Evolutionary conservation across 257 asterid species (phyloP).

Genomic region (Scutellaria galericulata): DNA sequence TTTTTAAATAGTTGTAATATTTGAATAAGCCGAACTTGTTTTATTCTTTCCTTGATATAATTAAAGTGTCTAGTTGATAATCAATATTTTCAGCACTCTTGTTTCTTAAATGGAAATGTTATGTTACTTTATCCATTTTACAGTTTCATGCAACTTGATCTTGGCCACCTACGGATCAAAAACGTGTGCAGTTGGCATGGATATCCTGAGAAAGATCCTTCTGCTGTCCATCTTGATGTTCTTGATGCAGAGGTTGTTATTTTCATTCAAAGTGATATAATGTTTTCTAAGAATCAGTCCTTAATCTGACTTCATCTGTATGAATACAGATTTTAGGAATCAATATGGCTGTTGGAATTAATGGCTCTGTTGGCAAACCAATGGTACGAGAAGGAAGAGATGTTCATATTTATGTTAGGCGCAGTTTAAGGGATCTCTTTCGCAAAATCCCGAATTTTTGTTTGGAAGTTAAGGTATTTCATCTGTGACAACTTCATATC

Average conservation of each 20-base stretch:
- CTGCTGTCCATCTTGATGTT: conserved; percentile 96
- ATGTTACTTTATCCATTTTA: conserved; percentile 33
- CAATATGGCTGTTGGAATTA: conserved; percentile 91
- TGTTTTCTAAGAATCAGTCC: conserved; percentile 17
- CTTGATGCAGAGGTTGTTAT: conserved; percentile 87
- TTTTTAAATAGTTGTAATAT: conserved; percentile 1
- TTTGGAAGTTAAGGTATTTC: conserved; percentile 82
- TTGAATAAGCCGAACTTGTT: conserved; percentile 13
- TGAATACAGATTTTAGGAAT: conserved; percentile 80
- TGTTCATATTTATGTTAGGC: conserved; percentile 80
- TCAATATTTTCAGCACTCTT: neutral
- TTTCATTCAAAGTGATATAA: conserved; percentile 25
- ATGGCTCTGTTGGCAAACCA: conserved; percentile 79
- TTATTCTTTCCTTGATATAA: conserved; percentile 13
- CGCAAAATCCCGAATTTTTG: conserved; percentile 90
- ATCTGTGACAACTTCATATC: conserved; percentile 29
- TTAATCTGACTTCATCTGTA: conserved; percentile 35
- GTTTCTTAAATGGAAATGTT: conserved; percentile 22
- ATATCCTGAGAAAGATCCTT: conserved; percentile 80
- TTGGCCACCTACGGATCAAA: conserved; percentile 82
- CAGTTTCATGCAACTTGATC: conserved; percentile 99
- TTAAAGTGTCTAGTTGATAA: neutral
- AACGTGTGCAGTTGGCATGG: conserved; percentile 93
- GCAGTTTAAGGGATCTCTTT: conserved; percentile 95
- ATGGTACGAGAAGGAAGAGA: conserved; percentile 96